Conservation (phyloP, 2,329 filamentous ascomycete genomes). For the Diaporthe destruens region DNA sequence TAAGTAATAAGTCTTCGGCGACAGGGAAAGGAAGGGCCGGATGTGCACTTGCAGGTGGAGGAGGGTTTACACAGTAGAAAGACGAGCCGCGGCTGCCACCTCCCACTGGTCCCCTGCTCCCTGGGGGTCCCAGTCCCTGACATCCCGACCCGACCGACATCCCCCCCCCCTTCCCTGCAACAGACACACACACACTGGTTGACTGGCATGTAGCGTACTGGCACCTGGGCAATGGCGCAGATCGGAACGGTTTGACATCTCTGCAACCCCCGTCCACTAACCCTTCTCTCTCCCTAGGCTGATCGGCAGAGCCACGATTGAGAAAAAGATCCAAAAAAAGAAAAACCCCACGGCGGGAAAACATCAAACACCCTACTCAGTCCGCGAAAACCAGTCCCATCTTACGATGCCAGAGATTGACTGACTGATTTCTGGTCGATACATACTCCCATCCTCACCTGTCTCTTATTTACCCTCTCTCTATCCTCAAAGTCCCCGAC, state of each 20-base stretch:
- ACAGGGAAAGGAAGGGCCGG: constrained; percentile 7
- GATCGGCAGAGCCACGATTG: background rate
- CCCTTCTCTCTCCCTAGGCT: background rate
- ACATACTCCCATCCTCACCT: background rate
- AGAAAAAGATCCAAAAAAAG: background rate
- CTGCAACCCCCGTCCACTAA: constrained; percentile 1
- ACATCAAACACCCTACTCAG: background rate
- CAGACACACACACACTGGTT: too few relatives aligned
- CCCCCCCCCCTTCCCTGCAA: background rate
- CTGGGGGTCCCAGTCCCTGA: too few relatives aligned
- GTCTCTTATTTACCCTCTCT: background rate
- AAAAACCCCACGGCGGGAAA: too few relatives aligned
- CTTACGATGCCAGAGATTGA: background rate
- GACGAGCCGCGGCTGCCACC: background rate
- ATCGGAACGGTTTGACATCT: constrained; percentile 25
- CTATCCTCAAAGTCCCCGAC: background rate
- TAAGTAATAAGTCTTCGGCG: background rate
- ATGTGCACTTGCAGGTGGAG: background rate
- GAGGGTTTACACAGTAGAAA: background rate
- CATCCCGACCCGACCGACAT: too few relatives aligned
- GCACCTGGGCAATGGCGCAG: background rate
- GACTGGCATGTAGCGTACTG: too few relatives aligned
- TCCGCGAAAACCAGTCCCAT: too few relatives aligned
- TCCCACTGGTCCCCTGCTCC: background rate
- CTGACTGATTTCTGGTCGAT: background rate